Evolutionary conservation across 2,329 filamentous ascomycete genomes (phyloP).

Genomic region (Tolypocladium ophioglossoides): DNA sequence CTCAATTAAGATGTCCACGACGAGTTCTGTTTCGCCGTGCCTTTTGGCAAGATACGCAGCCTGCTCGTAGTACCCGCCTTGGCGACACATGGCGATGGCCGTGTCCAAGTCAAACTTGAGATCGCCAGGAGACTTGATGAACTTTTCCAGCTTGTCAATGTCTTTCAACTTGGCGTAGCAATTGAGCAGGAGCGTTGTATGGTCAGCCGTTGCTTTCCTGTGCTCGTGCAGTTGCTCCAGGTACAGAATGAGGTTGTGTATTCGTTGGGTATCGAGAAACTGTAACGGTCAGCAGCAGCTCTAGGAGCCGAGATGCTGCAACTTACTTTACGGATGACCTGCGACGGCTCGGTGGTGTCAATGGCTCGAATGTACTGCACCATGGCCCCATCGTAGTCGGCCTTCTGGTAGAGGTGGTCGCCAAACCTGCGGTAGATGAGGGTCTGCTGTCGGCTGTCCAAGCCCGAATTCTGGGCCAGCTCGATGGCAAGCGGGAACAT

Average conservation of each 20-base stretch:
- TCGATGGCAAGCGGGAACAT: conserved; percentile 88
- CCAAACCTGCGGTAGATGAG: conserved; percentile 89
- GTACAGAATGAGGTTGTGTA: conserved; percentile 95
- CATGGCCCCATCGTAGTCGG: conserved; percentile 97
- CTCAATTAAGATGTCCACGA: conserved; percentile 92
- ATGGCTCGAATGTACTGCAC: conserved; percentile 95
- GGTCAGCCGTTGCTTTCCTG: conserved; percentile 84
- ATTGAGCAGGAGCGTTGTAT: conserved; percentile 88
- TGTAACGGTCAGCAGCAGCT: conserved; percentile 25
- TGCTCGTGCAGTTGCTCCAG: conserved; percentile 93
- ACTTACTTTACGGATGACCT: conserved; percentile 79
- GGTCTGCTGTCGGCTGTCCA: conserved; percentile 75
- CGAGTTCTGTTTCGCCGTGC: conserved; percentile 85
- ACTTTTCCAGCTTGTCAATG: conserved; percentile 88
- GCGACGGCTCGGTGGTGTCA: conserved; percentile 89
- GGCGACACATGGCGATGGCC: conserved; percentile 92
- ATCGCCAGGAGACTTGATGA: conserved; percentile 91
- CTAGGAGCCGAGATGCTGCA: no score
- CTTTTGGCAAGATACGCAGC: conserved; percentile 91
- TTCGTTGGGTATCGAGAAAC: conserved; percentile 93
- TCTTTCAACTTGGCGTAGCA: conserved; percentile 98
- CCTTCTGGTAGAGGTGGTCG: conserved; percentile 88
- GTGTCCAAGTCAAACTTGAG: conserved; percentile 96
- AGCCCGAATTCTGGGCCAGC: conserved; percentile 77
- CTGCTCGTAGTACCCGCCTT: conserved; percentile 94